Percentiles rank a stretch among this genome's conserved stretches.
Evolutionary conservation across 2,329 filamentous ascomycete species (phyloP).

Genomic region (Claviceps maximensis): DNA sequence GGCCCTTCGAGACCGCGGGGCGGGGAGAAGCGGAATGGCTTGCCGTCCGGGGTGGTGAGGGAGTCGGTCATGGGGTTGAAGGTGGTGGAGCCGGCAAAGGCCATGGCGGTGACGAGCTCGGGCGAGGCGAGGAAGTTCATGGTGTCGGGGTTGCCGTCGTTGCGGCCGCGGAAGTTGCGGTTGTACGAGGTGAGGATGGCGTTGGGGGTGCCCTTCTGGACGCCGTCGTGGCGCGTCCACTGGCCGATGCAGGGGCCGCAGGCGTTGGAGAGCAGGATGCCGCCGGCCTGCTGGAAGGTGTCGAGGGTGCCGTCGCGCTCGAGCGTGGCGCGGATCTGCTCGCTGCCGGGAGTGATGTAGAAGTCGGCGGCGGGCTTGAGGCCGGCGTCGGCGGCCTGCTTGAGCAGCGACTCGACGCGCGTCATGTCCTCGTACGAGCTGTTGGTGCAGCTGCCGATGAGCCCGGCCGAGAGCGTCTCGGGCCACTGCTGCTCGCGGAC

Average conservation of each 20-base stretch:
- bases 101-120: conserved; percentile 92
- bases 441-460: conserved; percentile 98
- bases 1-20: conserved; percentile 58
- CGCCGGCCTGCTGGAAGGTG: conserved; percentile 77
- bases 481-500: conserved; percentile 84
- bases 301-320: conserved; percentile 77
- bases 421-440: conserved; percentile 99
- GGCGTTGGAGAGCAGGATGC: conserved; percentile 83
- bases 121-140: conserved; percentile 99
- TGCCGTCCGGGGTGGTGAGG: conserved; percentile 65
- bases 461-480: conserved; percentile 74
- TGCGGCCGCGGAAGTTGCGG: conserved; percentile 93
- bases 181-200: conserved; percentile 97
- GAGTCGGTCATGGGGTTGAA: conserved; percentile 93
- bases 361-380: conserved; percentile 82
- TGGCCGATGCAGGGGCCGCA: conserved; percentile 91
- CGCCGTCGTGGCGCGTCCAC: conserved; percentile 83
- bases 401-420: conserved; percentile 80
- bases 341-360: conserved; percentile 91
- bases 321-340: conserved; percentile 90
- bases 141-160: conserved; percentile 89
- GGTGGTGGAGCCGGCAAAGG: conserved; percentile 80
- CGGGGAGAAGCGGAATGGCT: conserved; percentile 72
- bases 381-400: conserved; percentile 80
- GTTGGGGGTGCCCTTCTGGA: conserved; percentile 74